A percentile compares a stretch with the other conserved stretches of the same genome.
Evolutionary conservation across 441 rosid genomes (phyloP).

Genomic region (Corymbia calophylla): DNA sequence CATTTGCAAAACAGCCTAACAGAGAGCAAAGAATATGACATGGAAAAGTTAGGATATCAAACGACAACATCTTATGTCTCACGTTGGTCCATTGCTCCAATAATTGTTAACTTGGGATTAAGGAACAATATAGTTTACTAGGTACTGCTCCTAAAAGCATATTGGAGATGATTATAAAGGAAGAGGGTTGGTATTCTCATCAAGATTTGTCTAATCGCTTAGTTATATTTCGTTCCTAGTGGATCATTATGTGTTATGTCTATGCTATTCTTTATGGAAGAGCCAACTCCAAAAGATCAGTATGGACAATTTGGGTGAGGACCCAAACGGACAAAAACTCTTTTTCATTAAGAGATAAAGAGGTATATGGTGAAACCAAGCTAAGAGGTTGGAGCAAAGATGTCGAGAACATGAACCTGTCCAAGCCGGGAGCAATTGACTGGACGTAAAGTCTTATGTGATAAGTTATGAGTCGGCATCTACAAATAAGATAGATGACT

Average conservation of each 20-base stretch:
- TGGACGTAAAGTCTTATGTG: not conserved
- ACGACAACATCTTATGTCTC: not conserved
- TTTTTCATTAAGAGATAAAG: not conserved
- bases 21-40: not conserved
- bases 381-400: not conserved
- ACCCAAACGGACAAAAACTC: not conserved
- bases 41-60: not conserved
- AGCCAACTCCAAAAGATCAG: not conserved
- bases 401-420: not conserved
- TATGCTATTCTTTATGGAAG: not conserved
- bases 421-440: accelerated
- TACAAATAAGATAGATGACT: not conserved
- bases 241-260: not conserved
- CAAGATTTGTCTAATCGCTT: not conserved
- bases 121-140: not conserved
- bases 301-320: not conserved
- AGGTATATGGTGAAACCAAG: not conserved
- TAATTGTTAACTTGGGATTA: not conserved
- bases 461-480: not conserved
- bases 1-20: not conserved
- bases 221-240: not conserved
- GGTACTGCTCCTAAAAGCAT: not conserved
- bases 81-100: not conserved
- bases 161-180: not conserved
- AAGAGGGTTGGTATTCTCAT: not conserved